Evolutionary conservation across 2,329 filamentous ascomycete genomes (phyloP).

Genomic region (Colletotrichum abscissum): DNA sequence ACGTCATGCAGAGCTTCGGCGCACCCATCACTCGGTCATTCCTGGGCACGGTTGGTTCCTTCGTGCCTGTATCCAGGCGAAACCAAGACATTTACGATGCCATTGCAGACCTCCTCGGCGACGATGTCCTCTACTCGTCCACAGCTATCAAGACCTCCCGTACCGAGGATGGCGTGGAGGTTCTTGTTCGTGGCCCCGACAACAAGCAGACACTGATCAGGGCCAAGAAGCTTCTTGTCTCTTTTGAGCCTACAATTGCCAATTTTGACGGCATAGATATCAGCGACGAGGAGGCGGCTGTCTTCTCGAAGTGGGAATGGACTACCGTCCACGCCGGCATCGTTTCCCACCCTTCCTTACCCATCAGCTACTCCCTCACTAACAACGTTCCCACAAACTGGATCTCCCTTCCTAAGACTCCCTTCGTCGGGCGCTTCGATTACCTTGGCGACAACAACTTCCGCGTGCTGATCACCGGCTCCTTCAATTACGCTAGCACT

Average conservation of each 20-base stretch:
- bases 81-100: slow-evolving; percentile 55
- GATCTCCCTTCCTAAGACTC: slow-evolving; percentile 40
- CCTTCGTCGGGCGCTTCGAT: slow-evolving; percentile 44
- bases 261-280: slow-evolving; percentile 47
- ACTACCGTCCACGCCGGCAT: slow-evolving; percentile 47
- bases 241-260: slow-evolving; percentile 46
- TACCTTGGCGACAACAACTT: slow-evolving; percentile 42
- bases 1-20: slow-evolving; percentile 56
- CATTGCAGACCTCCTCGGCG: slow-evolving; percentile 46
- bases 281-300: slow-evolving; percentile 42
- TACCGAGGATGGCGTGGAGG: slow-evolving; percentile 40
- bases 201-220: slow-evolving; percentile 39
- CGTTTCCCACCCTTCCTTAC: slow-evolving; percentile 45
- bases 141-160: slow-evolving; percentile 47
- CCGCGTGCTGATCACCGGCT: slow-evolving; percentile 42
- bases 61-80: slow-evolving; percentile 46
- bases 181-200: slow-evolving; percentile 42
- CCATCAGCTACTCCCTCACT: slow-evolving; percentile 40
- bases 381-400: slow-evolving; percentile 44
- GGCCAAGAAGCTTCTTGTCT: slow-evolving; percentile 48
- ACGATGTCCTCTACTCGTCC: slow-evolving; percentile 50
- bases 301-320: slow-evolving; percentile 48
- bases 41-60: slow-evolving; percentile 42
- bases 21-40: slow-evolving; percentile 48
- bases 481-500: slow-evolving; percentile 29